phyloP scores from a whole-genome alignment of 495 filamentous ascomycete species.

The Friedmanniomyces endolithicus region DNA sequence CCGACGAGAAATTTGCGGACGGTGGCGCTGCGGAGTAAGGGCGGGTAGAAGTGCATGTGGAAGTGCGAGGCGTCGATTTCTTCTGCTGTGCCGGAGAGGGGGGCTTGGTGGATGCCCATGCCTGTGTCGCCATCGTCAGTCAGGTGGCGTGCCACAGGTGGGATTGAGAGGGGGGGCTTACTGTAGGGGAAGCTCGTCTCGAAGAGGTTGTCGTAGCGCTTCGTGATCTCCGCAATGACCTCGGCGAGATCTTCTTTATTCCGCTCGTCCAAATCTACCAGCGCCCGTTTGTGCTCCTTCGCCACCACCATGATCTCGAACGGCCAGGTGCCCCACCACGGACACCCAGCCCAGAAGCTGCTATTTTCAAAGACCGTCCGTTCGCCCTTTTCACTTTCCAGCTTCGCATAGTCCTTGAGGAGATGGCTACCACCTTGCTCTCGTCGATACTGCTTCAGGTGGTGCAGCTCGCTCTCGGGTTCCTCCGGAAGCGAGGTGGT shows the following conservation, averaged over 20 bases:
- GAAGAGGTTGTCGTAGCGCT: conserved; percentile 92
- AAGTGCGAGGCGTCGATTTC: conserved; percentile 79
- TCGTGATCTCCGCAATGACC: conserved; percentile 70
- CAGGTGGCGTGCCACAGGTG: neutral
- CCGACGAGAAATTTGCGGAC: conserved; percentile 94
- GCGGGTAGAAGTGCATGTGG: conserved; percentile 96
- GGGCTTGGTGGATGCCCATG: conserved; percentile 84
- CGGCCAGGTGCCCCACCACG: conserved; percentile 96
- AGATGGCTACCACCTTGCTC: conserved; percentile 62
- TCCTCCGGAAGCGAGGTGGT: conserved; percentile 84
- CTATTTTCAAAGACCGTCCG: conserved; percentile 78
- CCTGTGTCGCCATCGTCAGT: conserved; percentile 23
- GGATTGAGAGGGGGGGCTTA: conserved; percentile 19
- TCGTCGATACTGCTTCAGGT: conserved; percentile 61
- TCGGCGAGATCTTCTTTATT: conserved; percentile 67
- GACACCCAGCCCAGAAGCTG: conserved; percentile 71
- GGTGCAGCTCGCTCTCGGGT: conserved; percentile 59
- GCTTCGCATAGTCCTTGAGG: conserved; percentile 71
- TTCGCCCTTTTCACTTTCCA: conserved; percentile 72
- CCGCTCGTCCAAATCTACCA: conserved; percentile 61
- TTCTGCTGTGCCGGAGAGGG: conserved; percentile 69
- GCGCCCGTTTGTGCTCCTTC: conserved; percentile 62
- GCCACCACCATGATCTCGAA: conserved; percentile 89
- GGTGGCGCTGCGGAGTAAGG: conserved; percentile 78
- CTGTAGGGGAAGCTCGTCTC: conserved; percentile 95